A percentile compares a stretch with the other conserved stretches of the same genome.
phyloP scores from a whole-genome alignment of 179 eudicot species.

The Spergularia azorica region DNA sequence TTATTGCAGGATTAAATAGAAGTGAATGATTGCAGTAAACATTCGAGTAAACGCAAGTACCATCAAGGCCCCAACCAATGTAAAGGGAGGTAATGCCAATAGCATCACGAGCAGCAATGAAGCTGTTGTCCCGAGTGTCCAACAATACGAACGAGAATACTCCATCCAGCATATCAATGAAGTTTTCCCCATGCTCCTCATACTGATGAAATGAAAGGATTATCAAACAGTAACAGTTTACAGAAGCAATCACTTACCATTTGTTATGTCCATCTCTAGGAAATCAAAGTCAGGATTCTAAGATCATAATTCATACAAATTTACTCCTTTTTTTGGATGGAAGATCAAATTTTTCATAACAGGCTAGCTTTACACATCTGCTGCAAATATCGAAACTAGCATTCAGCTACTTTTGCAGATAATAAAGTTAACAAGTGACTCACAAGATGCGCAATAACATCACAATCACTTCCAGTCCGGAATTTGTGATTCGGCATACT shows the following conservation, averaged over 20 bases:
- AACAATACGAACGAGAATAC: conserved; percentile 82
- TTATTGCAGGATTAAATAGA: background rate
- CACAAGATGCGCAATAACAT: conserved; percentile 85
- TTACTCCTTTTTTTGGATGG: too few species aligned
- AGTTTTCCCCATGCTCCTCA: conserved; percentile 88
- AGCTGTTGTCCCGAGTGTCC: conserved; percentile 77
- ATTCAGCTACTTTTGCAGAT: too few species aligned
- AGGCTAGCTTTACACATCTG: too few species aligned
- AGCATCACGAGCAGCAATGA: conserved; percentile 84
- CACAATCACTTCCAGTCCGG: conserved; percentile 82
- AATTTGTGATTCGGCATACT: conserved; percentile 55
- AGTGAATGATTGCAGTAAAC: background rate
- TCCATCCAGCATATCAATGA: conserved; percentile 89
- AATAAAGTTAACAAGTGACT: conserved; percentile 18
- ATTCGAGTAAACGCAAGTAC: conserved; percentile 28
- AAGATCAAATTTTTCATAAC: too few species aligned
- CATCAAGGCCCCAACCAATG: conserved; percentile 90
- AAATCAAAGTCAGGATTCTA: background rate
- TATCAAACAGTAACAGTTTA: background rate
- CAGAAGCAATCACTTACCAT: background rate
- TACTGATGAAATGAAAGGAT: conserved; percentile 40
- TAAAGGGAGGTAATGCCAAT: conserved; percentile 82
- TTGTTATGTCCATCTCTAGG: background rate
- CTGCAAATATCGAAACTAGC: too few species aligned
- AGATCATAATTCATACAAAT: background rate